Base-by-base conservation (phyloP, 2,329 filamentous ascomycete genomes). In the Tolypocladium ophioglossoides region DNA sequence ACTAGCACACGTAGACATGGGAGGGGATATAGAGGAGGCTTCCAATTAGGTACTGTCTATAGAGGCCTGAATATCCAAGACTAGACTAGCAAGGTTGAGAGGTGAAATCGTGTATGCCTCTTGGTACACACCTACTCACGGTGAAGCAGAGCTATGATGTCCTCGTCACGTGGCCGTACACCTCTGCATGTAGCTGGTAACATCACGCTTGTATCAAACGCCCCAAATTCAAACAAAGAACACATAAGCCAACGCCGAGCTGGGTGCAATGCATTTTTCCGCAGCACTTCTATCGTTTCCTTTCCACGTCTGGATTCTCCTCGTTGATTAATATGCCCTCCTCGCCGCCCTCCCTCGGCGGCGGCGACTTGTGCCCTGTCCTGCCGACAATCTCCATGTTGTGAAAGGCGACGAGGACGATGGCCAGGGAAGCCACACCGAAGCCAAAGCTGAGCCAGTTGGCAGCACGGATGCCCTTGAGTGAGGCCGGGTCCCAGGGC, bases 361-460 rank as follows among this genome's bases (percentile, higher is more conserved):
- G 58, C 12, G 41, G 57, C 34, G 56, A 51, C 18, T 2, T 10
- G 9, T 58, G 58, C 16, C 35, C 11, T 11, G 61, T 63, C 64
- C 72, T 75, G 12, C 79, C 79, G 7, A 82, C 72, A 49, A 80
- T 74, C 4, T 79, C 78, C 37, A 77, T 74, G 9, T 75, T 74
- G 11, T 77, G 70, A 56, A 83, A 82, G 0, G 74, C 72, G 2
- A 75, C 59, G 10, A 72, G 59, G 0, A 80, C 75, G 9, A 80
- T 64, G 1, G 61, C 47, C 27, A 79, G 60, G 0, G 76, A 74
- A 20, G 66, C 58, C 2, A 77, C 49, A 0, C 72, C 74, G 12
- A 80, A 68, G 2, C 66, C 75, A 59, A 78, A 77, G 60, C 78
- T 78, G 60, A 78, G 73, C 76, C 78, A 82, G 34, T 71, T 70